These are phyloP conservation scores for Chaetoceros tenuissimus DNA, from an alignment of 108 stramenopile genomes.

Conservation along the genomic window DNA sequence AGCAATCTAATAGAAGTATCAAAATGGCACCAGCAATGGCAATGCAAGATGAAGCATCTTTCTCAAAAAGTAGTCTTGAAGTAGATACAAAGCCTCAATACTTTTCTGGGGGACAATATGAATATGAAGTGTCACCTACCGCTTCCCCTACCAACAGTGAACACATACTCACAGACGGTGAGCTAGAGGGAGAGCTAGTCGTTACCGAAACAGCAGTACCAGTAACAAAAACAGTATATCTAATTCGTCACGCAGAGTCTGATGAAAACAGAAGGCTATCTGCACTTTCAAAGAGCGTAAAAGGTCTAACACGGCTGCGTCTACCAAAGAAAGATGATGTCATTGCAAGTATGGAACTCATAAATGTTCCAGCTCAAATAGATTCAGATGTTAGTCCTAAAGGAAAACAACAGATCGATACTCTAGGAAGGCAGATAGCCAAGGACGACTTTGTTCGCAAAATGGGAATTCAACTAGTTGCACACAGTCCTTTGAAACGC, in stretches of 20 bases:
- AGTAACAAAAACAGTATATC: constrained; percentile 35
- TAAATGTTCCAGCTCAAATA: constrained; percentile 45
- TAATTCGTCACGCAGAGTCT: constrained; percentile 73
- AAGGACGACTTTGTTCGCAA: constrained; percentile 30
- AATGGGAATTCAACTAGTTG: constrained; percentile 35
- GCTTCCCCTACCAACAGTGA: not conserved
- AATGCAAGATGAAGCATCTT: too few relatives aligned
- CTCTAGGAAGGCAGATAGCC: constrained; percentile 29
- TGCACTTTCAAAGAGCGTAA: constrained; percentile 18
- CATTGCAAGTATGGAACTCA: constrained; percentile 25
- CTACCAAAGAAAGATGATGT: constrained; percentile 32
- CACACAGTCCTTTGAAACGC: constrained; percentile 49
- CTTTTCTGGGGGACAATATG: not conserved
- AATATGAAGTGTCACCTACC: not conserved
- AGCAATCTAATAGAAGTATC: too few relatives aligned
- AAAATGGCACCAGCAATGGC: too few relatives aligned
- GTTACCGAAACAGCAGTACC: not conserved
- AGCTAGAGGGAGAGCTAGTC: not conserved
- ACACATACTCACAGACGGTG: not conserved
- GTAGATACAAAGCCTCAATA: not conserved
- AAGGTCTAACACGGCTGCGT: constrained; percentile 18
- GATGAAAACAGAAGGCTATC: constrained; percentile 55
- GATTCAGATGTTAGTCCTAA: constrained; percentile 46
- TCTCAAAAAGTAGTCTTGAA: too few relatives aligned
- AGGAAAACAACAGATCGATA: constrained; percentile 39